Conservation (phyloP, 1,284 basidiomycete genomes). For the Irpex lacteus region DNA sequence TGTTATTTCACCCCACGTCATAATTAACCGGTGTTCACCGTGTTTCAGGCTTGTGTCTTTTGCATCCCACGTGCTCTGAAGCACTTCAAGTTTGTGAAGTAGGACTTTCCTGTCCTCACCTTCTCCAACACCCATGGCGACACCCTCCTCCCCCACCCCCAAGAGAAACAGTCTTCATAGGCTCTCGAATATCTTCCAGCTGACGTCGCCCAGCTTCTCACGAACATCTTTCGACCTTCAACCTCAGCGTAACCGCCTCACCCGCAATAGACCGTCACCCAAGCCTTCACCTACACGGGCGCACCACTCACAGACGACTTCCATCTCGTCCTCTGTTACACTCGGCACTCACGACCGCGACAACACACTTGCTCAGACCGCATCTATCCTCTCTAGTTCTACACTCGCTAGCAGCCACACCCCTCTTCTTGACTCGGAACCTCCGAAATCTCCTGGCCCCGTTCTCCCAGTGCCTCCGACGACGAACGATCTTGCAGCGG, state of each 20-base stretch:
- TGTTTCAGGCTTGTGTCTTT: neutral
- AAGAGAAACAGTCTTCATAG: conserved; percentile 24
- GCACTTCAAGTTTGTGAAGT: too few species aligned
- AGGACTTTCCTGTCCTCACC: too few species aligned
- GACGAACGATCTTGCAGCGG: conserved; percentile 32
- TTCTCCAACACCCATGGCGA: conserved; percentile 8
- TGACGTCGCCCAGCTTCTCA: conserved; percentile 16
- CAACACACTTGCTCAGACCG: neutral
- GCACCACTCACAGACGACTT: neutral
- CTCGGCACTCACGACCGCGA: neutral
- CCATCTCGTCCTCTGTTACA: neutral
- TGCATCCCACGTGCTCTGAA: neutral
- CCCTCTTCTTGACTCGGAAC: conserved; percentile 9
- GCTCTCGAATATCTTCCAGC: conserved; percentile 27
- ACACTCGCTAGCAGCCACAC: conserved; percentile 1
- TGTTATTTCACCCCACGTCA: neutral
- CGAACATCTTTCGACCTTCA: conserved; percentile 11
- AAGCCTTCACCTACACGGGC: conserved; percentile 1
- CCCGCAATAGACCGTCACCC: conserved; percentile 1
- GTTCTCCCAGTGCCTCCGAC: conserved; percentile 28
- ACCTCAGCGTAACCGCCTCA: conserved; percentile 3
- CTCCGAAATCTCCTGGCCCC: conserved; percentile 13
- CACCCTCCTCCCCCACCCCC: conserved; percentile 8
- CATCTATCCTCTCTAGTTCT: conserved; percentile 7
- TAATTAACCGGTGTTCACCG: neutral